Base-by-base conservation (phyloP, 371 early-diverging fungal genomes). In the Apophysomyces ossiformis region DNA sequence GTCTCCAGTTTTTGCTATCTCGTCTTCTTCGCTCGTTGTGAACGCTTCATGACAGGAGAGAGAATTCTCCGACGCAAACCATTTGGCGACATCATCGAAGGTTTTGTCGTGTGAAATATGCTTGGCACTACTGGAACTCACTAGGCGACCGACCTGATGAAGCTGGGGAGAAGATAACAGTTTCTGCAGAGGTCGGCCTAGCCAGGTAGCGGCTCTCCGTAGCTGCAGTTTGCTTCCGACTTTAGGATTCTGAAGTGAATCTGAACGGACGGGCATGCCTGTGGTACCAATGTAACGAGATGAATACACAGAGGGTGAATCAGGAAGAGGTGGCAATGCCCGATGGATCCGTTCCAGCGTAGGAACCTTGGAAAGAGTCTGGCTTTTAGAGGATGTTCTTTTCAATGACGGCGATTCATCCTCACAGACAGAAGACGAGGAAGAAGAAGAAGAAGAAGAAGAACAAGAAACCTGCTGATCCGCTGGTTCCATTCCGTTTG, bases 131-230 rank as follows among this genome's bases (percentile, higher is more conserved):
- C 9, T 50, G 18, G 54, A 21, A 26, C 7, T 21, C 7, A 50
- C 21, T 9, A 50, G 16, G 7, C 21, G n/a, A 26, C 54, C 21
- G 21, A 50, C 54, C 4, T 50, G 16, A 21, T 50, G 16, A 4
- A 50, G 54, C 9, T 50, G 54, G 15, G 62, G 62, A 35, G 64
- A 39, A 2, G 57, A 37, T 18, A 63, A 35, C 5, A 63, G 36
- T 50, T 59, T 65, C 13, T 58, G 45, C 4, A 65, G 38, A 0
- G 66, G 66, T 7, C 36, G 58, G 4, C 66, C 66, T 18, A 65
- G 50, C 66, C 66, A 65, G 35, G 66, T 65, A 18, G 67, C 64
- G 7, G 64, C 64, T 43, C 37, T 36, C 15, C 41, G 56, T 6
- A 63, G 54, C 4, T 26, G n/a, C 7, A 18, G n/a, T 21, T 50